A percentile compares a stretch with the other conserved stretches of the same genome.
phyloP scores from a whole-genome alignment of 169 alveolate species.

The Cryptosporidium canis region DNA sequence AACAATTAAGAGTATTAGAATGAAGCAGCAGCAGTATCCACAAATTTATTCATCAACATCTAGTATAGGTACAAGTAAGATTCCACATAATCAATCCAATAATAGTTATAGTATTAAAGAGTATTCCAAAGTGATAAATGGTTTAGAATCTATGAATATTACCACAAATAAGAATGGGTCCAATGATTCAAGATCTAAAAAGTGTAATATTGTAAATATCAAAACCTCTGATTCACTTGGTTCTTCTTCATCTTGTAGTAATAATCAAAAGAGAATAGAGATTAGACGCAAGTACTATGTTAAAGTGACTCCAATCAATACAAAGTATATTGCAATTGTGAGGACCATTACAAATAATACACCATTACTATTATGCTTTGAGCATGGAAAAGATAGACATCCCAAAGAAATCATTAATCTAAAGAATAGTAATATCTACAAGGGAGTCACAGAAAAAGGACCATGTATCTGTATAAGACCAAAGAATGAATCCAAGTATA shows the following conservation, averaged over 20 bases:
- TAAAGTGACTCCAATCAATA: slow-evolving; percentile 56
- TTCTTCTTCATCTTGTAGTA: background rate
- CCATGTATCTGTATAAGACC: slow-evolving; percentile 67
- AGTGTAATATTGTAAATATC: background rate
- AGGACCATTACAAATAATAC: slow-evolving; percentile 58
- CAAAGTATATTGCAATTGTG: slow-evolving; percentile 63
- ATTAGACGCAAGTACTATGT: slow-evolving; percentile 53
- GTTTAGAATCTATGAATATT: background rate
- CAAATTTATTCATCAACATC: background rate
- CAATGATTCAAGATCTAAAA: background rate
- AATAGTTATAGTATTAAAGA: background rate
- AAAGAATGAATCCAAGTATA: slow-evolving; percentile 47
- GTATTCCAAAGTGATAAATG: slow-evolving; percentile 22
- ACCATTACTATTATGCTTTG: slow-evolving; percentile 55
- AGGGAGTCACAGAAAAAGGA: slow-evolving; percentile 67
- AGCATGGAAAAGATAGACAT: slow-evolving; percentile 56
- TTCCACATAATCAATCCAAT: background rate
- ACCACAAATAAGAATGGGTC: background rate
- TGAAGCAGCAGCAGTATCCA: background rate
- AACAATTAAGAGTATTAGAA: background rate
- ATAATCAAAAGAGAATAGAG: background rate
- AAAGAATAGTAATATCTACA: slow-evolving; percentile 36
- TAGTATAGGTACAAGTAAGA: background rate
- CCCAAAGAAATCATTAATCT: slow-evolving; percentile 58
- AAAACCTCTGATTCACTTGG: background rate